Base-by-base conservation (phyloP, 2,329 filamentous ascomycete species). In the Colletotrichum sansevieriae region DNA sequence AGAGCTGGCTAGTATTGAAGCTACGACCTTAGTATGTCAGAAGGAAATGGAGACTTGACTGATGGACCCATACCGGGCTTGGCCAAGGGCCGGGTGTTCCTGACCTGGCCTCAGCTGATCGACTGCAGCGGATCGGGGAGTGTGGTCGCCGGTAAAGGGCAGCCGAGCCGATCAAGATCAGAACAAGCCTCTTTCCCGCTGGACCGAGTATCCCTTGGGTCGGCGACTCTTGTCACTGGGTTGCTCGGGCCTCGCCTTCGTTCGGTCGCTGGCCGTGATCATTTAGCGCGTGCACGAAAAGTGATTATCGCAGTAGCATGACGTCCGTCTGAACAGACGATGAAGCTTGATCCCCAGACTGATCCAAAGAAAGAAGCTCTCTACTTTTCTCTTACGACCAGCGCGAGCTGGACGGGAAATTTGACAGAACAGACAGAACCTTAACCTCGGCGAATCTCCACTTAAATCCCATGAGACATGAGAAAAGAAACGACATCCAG, bases 151-250 rank as follows among this genome's bases (percentile, higher is more conserved):
- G 41, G 54, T 65, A 35, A 18, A 52, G 46, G 62, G 39, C 33
- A 59, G 39, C 47, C 55, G 41, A 44, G 65, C 62, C 61, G 66
- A 68, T 65, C 62, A 68, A 65, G 66, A 61, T 65, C 35, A 56
- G 56, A 60, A 60, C 49, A 68, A 55, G 62, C 49, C 62, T 68
- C 61, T 20, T 59, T 54, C n/a, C 39, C 22, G 10, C 6, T 15
- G 10, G 20, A 20, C 12, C 49, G 52, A 52, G 37, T 44, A 35
- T 39, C 43, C n/a, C 18, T 13, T 49, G 10, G 20, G 55, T 43
- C 29, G 65, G 54, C 44, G 29, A 54, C n/a, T 15, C 15, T 55
- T 15, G 12, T 18, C 35, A 15, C 22, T 59, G 11, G 22, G 59
- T 35, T 15, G 55, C 55, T 65, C 62, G 55, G 66, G 39, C 35